Percentiles rank a stretch among this genome's conserved stretches.
phyloP scores from a whole-genome alignment of 345 rosid genomes.

The Carallia brachiata region DNA sequence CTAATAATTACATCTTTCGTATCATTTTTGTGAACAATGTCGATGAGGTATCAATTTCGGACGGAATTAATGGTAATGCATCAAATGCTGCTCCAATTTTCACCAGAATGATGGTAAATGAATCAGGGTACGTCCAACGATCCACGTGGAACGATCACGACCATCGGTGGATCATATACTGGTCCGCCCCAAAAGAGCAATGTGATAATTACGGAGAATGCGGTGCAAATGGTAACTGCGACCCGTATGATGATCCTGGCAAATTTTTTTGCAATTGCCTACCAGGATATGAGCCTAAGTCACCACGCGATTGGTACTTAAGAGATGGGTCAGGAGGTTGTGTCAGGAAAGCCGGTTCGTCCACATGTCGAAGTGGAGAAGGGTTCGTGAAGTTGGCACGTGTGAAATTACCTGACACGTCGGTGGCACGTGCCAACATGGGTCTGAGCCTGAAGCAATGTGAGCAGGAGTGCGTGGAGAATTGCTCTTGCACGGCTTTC shows the following conservation, averaged over 20 bases:
- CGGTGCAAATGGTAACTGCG: slow-evolving; percentile 56
- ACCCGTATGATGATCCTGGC: slow-evolving; percentile 26
- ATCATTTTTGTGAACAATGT: slow-evolving; percentile 21
- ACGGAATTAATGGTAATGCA: slow-evolving; percentile 16
- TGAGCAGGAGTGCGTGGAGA: slow-evolving; percentile 23
- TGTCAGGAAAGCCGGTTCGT: slow-evolving; percentile 21
- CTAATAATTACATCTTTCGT: slow-evolving; percentile 31
- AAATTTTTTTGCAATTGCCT: slow-evolving; percentile 60
- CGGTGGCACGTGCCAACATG: slow-evolving; percentile 1
- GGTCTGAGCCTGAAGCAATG: slow-evolving; percentile 22
- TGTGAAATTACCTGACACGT: slow-evolving; percentile 26
- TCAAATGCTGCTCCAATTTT: slow-evolving; percentile 22
- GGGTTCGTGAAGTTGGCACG: slow-evolving; percentile 23
- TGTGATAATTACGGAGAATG: slow-evolving; percentile 63
- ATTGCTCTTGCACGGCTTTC: slow-evolving; percentile 36
- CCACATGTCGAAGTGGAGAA: slow-evolving; percentile 24
- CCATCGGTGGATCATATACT: slow-evolving; percentile 46
- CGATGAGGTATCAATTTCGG: slow-evolving; percentile 35
- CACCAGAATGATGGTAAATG: slow-evolving; percentile 51
- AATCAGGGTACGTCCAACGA: slow-evolving; percentile 43
- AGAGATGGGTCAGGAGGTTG: slow-evolving; percentile 61
- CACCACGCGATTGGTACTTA: slow-evolving; percentile 46
- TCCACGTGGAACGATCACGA: slow-evolving; percentile 46
- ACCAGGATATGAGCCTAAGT: slow-evolving; percentile 68
- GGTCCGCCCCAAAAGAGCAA: slow-evolving; percentile 53